Conservation (phyloP, 2,329 filamentous ascomycete species). For the Anisogramma anomala region DNA sequence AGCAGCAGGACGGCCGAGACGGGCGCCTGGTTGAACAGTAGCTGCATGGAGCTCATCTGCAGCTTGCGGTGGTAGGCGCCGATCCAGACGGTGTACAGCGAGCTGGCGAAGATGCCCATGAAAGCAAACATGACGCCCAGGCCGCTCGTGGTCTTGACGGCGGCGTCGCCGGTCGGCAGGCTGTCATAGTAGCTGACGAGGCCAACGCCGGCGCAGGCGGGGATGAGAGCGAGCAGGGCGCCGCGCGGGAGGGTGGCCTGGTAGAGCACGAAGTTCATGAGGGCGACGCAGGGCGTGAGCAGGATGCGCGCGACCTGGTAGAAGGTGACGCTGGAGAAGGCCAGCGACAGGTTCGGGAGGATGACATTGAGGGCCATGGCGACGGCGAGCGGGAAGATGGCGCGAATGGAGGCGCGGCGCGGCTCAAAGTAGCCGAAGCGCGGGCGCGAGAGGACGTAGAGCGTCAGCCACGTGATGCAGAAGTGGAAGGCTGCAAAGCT, state of each 20-base stretch:
- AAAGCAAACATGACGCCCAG: slow-evolving; percentile 56
- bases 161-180: slow-evolving; percentile 33
- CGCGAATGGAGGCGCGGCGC: slow-evolving; percentile 39
- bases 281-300: slow-evolving; percentile 52
- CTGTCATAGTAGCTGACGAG: slow-evolving; percentile 60
- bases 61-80: slow-evolving; percentile 53
- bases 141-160: slow-evolving; percentile 42
- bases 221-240: slow-evolving; percentile 44
- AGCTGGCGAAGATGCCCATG: slow-evolving; percentile 50
- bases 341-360: slow-evolving; percentile 55
- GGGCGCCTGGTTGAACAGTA: slow-evolving; percentile 57
- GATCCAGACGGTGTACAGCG: slow-evolving; percentile 60
- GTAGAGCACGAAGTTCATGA: slow-evolving; percentile 55
- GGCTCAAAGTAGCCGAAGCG: slow-evolving; percentile 47
- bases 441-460: slow-evolving; percentile 50
- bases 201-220: slow-evolving; percentile 52
- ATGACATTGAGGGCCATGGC: slow-evolving; percentile 61
- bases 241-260: slow-evolving; percentile 40
- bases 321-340: slow-evolving; percentile 57
- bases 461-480: slow-evolving; percentile 50
- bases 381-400: slow-evolving; percentile 52
- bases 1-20: slow-evolving; percentile 50
- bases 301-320: slow-evolving; percentile 59
- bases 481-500: slow-evolving; percentile 61
- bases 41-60: slow-evolving; percentile 56